phyloP scores from a whole-genome alignment of 768 basidiomycete species.

The Lactifluus piperatus region DNA sequence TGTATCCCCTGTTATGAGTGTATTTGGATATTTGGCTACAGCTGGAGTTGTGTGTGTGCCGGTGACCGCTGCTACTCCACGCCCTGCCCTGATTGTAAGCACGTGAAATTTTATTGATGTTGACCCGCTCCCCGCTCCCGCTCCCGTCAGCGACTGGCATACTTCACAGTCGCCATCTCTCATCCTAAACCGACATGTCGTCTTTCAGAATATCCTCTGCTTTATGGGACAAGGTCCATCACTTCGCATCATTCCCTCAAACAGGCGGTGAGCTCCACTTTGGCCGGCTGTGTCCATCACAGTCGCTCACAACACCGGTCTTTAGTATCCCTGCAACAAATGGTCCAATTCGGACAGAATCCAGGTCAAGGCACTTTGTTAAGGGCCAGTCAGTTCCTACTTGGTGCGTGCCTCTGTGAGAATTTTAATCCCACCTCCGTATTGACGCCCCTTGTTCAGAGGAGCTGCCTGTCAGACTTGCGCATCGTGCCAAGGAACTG shows the following conservation, averaged over 20 bases:
- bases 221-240: slow-evolving; percentile 86
- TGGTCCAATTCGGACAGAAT: slow-evolving; percentile 96
- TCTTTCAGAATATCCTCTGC: slow-evolving; percentile 65
- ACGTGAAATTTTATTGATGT: slow-evolving; percentile 10
- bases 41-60: too few relatives aligned
- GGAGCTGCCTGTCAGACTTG: slow-evolving; percentile 90
- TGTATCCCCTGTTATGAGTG: too few relatives aligned
- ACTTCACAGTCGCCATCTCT: not conserved
- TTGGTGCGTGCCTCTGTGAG: slow-evolving; percentile 40
- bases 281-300: not conserved
- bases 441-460: slow-evolving; percentile 36
- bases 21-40: too few relatives aligned
- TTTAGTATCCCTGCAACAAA: slow-evolving; percentile 89
- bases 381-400: slow-evolving; percentile 84
- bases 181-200: slow-evolving; percentile 26
- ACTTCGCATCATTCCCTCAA: slow-evolving; percentile 88
- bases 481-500: slow-evolving; percentile 93
- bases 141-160: not conserved
- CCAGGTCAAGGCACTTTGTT: slow-evolving; percentile 90
- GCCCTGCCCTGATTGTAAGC: not conserved
- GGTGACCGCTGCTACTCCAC: too few relatives aligned
- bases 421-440: not conserved
- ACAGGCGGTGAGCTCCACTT: slow-evolving; percentile 59
- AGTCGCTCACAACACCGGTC: not conserved
- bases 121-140: not conserved